Conservation (phyloP, 2,329 filamentous ascomycete species). For the Curvularia hawaiiensis region DNA sequence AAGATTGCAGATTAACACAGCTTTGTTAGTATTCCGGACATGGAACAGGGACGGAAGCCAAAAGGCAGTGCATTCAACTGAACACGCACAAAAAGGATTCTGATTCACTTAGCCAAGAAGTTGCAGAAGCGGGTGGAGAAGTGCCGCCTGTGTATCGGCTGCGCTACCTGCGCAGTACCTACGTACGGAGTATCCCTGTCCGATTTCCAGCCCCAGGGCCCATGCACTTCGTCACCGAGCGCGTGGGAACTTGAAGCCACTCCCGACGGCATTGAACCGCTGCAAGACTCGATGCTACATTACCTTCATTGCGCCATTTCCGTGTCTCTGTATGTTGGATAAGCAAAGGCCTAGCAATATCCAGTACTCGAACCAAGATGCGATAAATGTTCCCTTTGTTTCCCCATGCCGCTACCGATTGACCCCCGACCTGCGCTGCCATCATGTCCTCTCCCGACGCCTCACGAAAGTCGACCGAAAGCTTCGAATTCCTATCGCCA, state of each 20-base stretch:
- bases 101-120: too few relatives aligned
- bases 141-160: conserved; percentile 13
- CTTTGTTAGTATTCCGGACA: too few relatives aligned
- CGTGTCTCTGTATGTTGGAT: neutral
- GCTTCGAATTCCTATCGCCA: conserved; percentile 53
- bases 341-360: neutral
- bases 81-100: too few relatives aligned
- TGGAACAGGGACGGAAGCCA: too few relatives aligned
- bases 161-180: neutral
- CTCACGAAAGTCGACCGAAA: conserved; percentile 56
- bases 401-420: conserved; percentile 44
- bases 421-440: conserved; percentile 35
- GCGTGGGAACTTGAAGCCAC: conserved; percentile 12
- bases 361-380: conserved; percentile 9
- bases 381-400: conserved; percentile 20
- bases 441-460: conserved; percentile 49
- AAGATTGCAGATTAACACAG: too few relatives aligned
- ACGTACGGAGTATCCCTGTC: conserved; percentile 9
- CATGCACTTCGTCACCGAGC: conserved; percentile 16
- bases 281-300: conserved; percentile 5
- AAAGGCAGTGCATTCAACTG: too few relatives aligned
- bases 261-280: conserved; percentile 3
- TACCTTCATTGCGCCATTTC: conserved; percentile 1
- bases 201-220: conserved; percentile 11
- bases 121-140: conserved; percentile 1